Conservation (phyloP, 805 yeast species). For the Yamadazyma paraphyllophila region DNA sequence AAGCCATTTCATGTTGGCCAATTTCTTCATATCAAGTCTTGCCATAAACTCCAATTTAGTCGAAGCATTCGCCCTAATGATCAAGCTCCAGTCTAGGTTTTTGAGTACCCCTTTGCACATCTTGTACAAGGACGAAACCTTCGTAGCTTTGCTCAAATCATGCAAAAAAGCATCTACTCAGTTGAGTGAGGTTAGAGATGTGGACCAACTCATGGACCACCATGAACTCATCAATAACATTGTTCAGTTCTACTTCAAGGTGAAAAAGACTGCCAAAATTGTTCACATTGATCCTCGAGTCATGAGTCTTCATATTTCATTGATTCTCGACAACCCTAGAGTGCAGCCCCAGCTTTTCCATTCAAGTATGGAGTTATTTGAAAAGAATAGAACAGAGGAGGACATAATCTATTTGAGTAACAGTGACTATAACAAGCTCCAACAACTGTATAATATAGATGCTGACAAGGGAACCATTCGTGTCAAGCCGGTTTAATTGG, state of each 20-base stretch:
- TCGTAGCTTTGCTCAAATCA: conserved; percentile 10
- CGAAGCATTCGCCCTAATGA: conserved; percentile 27
- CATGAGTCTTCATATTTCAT: conserved; percentile 7
- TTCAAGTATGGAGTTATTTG: neutral
- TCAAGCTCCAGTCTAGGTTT: conserved; percentile 16
- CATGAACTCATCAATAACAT: conserved; percentile 7
- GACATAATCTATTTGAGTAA: conserved; percentile 5
- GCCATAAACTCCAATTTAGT: conserved; percentile 21
- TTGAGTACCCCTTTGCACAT: conserved; percentile 9
- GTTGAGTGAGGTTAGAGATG: neutral
- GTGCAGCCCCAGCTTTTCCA: conserved; percentile 7
- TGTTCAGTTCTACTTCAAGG: conserved; percentile 11
- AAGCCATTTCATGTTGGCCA: conserved; percentile 25
- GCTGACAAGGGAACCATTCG: neutral
- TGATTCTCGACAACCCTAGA: conserved; percentile 7
- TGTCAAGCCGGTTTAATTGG: no score
- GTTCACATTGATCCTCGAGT: conserved; percentile 2
- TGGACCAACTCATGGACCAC: conserved; percentile 6
- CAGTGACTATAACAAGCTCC: conserved; percentile 8
- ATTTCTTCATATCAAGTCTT: conserved; percentile 27
- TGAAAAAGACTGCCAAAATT: neutral
- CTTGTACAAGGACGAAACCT: conserved; percentile 16
- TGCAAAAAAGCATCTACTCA: conserved; percentile 8
- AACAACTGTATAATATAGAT: conserved; percentile 4
- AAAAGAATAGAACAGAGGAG: neutral